Evolutionary conservation across 306 rosid species (phyloP).

Genomic region (Myrica gale): DNA sequence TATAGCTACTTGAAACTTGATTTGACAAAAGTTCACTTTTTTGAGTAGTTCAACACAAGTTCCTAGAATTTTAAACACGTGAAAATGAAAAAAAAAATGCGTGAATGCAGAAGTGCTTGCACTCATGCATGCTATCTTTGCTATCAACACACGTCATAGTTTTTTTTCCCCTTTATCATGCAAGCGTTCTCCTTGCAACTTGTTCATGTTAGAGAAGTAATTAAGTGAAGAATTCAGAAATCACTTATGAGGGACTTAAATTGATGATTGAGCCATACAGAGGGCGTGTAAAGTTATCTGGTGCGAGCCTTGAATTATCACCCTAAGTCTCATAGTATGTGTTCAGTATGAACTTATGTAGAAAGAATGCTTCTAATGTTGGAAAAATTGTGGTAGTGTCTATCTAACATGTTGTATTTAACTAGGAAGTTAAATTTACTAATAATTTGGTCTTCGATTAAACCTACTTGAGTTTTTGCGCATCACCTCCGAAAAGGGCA

Average conservation of each 20-base stretch:
- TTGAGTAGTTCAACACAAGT: background rate
- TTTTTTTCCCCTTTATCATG: background rate
- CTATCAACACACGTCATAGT: background rate
- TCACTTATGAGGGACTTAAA: background rate
- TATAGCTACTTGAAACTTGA: background rate
- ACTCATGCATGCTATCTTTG: background rate
- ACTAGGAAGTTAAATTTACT: background rate
- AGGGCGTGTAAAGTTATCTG: background rate
- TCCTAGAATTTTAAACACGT: background rate
- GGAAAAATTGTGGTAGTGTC: background rate
- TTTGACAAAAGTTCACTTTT: background rate
- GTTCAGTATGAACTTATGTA: background rate
- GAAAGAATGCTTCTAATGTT: background rate
- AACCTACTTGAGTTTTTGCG: no score
- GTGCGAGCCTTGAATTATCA: background rate
- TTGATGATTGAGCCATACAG: background rate
- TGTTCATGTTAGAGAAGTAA: background rate
- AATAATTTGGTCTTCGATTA: background rate
- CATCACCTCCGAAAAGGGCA: background rate
- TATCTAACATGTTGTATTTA: background rate
- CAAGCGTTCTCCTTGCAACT: background rate
- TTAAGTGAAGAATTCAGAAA: background rate
- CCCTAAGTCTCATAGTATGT: background rate
- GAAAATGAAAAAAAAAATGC: background rate
- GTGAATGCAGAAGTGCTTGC: background rate